A percentile compares a stretch with the other conserved stretches of the same genome.
Conservation (phyloP, 2,329 filamentous ascomycete species). For the Byssochlamys sp. region DNA sequence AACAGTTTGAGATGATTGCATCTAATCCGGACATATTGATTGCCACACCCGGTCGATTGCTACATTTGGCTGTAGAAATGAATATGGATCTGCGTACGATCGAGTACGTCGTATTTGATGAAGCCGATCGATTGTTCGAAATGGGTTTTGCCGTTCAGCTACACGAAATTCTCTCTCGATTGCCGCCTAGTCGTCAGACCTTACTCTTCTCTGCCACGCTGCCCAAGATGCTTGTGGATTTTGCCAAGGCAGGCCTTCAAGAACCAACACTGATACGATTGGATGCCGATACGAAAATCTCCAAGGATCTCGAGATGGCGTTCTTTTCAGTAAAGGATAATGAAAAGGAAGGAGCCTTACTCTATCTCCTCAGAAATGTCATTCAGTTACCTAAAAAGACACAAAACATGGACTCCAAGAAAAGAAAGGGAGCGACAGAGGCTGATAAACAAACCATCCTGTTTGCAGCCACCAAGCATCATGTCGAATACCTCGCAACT, state of each 20-base stretch:
- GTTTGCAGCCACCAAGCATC: conserved; percentile 90
- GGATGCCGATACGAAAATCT: conserved; percentile 91
- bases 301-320: conserved; percentile 85
- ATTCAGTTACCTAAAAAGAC: conserved; percentile 69
- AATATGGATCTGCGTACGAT: conserved; percentile 78
- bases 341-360: conserved; percentile 84
- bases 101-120: conserved; percentile 91
- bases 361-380: conserved; percentile 80
- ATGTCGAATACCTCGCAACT: conserved; percentile 82
- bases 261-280: conserved; percentile 83
- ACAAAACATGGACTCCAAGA: conserved; percentile 32
- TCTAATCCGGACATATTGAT: conserved; percentile 95
- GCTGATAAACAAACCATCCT: conserved; percentile 63
- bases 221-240: conserved; percentile 88
- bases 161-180: conserved; percentile 79
- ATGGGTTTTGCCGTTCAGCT: conserved; percentile 96
- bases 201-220: conserved; percentile 90
- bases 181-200: conserved; percentile 78
- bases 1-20: conserved; percentile 87
- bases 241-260: conserved; percentile 83
- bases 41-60: conserved; percentile 87
- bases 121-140: conserved; percentile 92
- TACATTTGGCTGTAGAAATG: conserved; percentile 98
- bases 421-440: conserved; percentile 41
- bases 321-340: conserved; percentile 88